Base-by-base conservation (phyloP, 768 basidiomycete species). In the Chlorophyllum brunneum region DNA sequence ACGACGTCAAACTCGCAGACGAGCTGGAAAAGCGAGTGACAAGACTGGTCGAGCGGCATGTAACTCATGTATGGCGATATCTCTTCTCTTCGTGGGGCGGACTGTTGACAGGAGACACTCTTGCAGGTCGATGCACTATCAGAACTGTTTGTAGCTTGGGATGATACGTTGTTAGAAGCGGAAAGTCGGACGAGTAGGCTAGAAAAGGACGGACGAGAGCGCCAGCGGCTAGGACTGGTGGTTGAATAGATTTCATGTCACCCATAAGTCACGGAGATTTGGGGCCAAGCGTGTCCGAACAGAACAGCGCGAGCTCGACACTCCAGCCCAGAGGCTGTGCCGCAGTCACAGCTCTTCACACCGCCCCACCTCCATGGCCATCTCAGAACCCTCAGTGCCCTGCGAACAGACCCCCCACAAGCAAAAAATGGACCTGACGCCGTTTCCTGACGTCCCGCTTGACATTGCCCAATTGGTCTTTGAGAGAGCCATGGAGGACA, bases 111-210 rank as follows among this genome's bases (percentile, higher is more conserved):
- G 11, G 16, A 13, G 40, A n/a, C n/a, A 23, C 9, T 38, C 26
- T 29, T 27, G 7, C 50, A 92, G 90, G 83, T 90, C 7, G 90
- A 91, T 60, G 79, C 82, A 1, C 73, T 92, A 1, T 92, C 91
- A 10, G 89, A 92, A 57, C 70, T 92, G 18, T 92, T 93, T 55
- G 85, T 93, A 5, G 80, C 79, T 11, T 93, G 91, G 90, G 88
- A 92, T 57, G 88, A 92, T 52, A 76, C 83, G 0, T 66, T 92
- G 8, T 73, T 76, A n/a, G 81, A 80, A 39, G 77, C 82, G 3
- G 89, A 92, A 62, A 77, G 78, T 49, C 79, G 78, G 46, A 65
- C 83, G 5, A 67, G 67, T 23, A 72, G 67, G 31, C 60, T 88
- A 48, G 87, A 91, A 61, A 77, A 77, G 51, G 81, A 84, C 37